Percentiles rank a stretch among this genome's conserved stretches.
Conservation (phyloP, 2,329 filamentous ascomycete genomes). For the Cercospora nicotianae region DNA sequence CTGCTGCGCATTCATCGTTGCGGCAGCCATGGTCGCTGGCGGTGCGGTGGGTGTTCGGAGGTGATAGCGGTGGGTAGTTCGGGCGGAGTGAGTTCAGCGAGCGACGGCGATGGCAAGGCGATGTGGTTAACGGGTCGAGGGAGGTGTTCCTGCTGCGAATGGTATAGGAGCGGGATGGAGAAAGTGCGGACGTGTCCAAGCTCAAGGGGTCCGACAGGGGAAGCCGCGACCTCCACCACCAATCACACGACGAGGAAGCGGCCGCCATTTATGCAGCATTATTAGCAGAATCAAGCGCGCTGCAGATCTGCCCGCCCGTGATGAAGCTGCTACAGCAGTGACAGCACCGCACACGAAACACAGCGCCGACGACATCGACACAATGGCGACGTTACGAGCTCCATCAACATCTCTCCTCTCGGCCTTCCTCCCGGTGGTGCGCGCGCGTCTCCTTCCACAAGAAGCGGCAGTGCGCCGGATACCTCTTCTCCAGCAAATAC, state of each 20-base stretch:
- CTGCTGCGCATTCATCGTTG: slow-evolving; percentile 54
- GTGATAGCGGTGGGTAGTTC: slow-evolving; percentile 4
- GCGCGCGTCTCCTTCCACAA: slow-evolving; percentile 44
- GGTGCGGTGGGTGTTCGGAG: neutral
- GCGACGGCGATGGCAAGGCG: slow-evolving; percentile 6
- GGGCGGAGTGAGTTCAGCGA: slow-evolving; percentile 8
- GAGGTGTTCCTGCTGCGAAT: slow-evolving; percentile 12
- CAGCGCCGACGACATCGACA: slow-evolving; percentile 11
- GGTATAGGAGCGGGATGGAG: slow-evolving; percentile 18
- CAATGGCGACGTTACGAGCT: slow-evolving; percentile 44
- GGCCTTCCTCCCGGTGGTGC: slow-evolving; percentile 56
- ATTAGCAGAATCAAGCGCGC: slow-evolving; percentile 2
- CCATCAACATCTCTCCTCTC: slow-evolving; percentile 46
- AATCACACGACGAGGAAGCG: slow-evolving; percentile 18
- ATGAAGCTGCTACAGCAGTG: neutral
- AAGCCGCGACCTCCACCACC: slow-evolving; percentile 14
- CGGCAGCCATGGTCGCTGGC: slow-evolving; percentile 23
- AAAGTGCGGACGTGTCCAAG: slow-evolving; percentile 23
- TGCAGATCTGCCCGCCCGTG: neutral
- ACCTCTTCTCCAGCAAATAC: slow-evolving; percentile 48
- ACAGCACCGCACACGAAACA: slow-evolving; percentile 1
- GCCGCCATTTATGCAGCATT: slow-evolving; percentile 20
- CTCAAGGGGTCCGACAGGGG: slow-evolving; percentile 27
- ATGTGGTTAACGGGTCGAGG: slow-evolving; percentile 18
- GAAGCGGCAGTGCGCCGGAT: slow-evolving; percentile 48